A percentile compares a stretch with the other conserved stretches of the same genome.
phyloP scores from a whole-genome alignment of 306 rosid genomes.

The Trifolium repens region DNA sequence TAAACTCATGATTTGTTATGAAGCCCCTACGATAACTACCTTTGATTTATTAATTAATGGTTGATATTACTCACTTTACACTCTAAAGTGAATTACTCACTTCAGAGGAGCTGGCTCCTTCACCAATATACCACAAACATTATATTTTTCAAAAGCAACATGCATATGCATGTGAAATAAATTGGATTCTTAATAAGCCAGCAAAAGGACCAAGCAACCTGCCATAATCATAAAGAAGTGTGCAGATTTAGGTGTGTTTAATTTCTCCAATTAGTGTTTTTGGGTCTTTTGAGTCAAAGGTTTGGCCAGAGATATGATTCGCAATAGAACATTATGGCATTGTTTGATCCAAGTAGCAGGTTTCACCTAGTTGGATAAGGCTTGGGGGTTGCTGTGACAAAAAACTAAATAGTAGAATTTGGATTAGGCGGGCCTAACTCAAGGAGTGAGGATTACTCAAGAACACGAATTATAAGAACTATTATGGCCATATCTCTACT shows the following conservation, averaged over 20 bases:
- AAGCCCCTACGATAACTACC: too few species aligned
- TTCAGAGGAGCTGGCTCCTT: too few species aligned
- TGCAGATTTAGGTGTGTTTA: background rate
- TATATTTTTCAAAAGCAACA: slow-evolving; percentile 7
- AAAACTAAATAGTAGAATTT: background rate
- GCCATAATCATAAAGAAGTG: slow-evolving; percentile 4
- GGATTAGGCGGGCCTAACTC: background rate
- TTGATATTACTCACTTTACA: too few species aligned
- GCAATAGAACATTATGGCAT: background rate
- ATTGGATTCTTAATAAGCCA: slow-evolving; percentile 9
- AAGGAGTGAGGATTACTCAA: background rate
- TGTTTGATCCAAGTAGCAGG: background rate
- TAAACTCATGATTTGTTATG: too few species aligned
- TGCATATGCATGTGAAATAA: slow-evolving; percentile 12
- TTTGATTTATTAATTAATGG: too few species aligned
- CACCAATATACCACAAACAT: slow-evolving; percentile 20
- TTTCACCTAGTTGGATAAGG: background rate
- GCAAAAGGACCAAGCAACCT: slow-evolving; percentile 10
- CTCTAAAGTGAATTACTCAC: background rate
- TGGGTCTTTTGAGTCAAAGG: background rate
- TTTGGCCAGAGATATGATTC: slow-evolving; percentile 5
- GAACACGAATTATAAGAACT: background rate
- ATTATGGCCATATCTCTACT: background rate
- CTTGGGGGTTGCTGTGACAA: background rate
- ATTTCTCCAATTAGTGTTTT: slow-evolving; percentile 17